phyloP scores from a whole-genome alignment of 2,329 filamentous ascomycete genomes.

The Xylaria sp. region DNA sequence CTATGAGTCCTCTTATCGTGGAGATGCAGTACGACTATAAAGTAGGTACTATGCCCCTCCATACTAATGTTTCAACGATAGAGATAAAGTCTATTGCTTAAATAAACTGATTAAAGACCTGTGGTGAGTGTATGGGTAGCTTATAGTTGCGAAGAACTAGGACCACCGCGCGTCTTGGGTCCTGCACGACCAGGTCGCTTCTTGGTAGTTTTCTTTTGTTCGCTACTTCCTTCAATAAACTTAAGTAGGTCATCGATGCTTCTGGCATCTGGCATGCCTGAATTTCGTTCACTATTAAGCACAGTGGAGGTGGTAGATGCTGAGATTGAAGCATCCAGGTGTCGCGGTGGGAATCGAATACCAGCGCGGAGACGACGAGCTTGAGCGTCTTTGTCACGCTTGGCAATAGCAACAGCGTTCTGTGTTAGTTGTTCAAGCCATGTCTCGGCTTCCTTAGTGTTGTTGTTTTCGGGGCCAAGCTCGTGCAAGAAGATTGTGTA shows the following conservation, averaged over 20 bases:
- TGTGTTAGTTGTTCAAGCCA: constrained; percentile 97
- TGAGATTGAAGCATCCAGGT: constrained; percentile 66
- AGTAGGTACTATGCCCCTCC: neutral
- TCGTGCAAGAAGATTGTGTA: constrained; percentile 93
- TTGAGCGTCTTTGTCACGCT: constrained; percentile 89
- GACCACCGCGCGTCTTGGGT: constrained; percentile 63
- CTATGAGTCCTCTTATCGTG: constrained; percentile 11
- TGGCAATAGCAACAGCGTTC: constrained; percentile 93
- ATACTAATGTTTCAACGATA: neutral
- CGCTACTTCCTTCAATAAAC: constrained; percentile 85
- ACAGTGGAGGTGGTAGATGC: constrained; percentile 51
- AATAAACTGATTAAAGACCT: constrained; percentile 1
- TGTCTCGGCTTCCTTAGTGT: constrained; percentile 96
- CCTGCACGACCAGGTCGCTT: constrained; percentile 65
- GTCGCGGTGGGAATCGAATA: constrained; percentile 73
- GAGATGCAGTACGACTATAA: constrained; percentile 26
- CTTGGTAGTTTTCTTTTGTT: constrained; percentile 63
- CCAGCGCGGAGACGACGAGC: constrained; percentile 76
- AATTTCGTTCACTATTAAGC: constrained; percentile 43
- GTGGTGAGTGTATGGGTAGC: neutral
- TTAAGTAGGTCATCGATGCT: constrained; percentile 93
- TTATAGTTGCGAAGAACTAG: constrained; percentile 20
- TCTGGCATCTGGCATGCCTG: constrained; percentile 68
- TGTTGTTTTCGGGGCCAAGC: constrained; percentile 90
- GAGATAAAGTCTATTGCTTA: constrained; percentile 1